Conservation (phyloP, 1,284 basidiomycete species). For the Malassezia furfur region DNA sequence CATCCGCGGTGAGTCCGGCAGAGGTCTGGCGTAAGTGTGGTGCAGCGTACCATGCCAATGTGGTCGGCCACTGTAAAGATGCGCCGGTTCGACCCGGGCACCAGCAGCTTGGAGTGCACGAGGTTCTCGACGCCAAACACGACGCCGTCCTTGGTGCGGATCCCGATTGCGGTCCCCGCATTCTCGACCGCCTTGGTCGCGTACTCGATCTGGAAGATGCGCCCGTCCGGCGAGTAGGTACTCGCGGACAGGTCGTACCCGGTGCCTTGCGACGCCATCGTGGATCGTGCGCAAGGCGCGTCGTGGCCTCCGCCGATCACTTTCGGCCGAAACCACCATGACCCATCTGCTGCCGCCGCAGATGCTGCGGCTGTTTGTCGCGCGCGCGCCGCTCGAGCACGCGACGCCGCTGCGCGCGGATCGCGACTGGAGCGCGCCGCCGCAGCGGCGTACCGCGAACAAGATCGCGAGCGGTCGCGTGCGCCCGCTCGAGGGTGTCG, state of each 20-base stretch:
- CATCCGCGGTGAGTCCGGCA: slow-evolving; percentile 87
- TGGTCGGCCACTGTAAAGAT: slow-evolving; percentile 89
- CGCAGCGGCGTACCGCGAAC: slow-evolving; percentile 15
- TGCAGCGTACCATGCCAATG: slow-evolving; percentile 61
- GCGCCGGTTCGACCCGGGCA: slow-evolving; percentile 82
- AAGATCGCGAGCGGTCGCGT: slow-evolving; percentile 19
- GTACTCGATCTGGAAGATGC: slow-evolving; percentile 98
- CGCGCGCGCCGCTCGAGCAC: slow-evolving; percentile 35
- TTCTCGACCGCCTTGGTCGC: slow-evolving; percentile 97
- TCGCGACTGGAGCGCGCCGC: slow-evolving; percentile 23
- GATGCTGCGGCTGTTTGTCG: slow-evolving; percentile 40
- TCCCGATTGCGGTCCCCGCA: slow-evolving; percentile 66
- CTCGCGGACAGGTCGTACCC: slow-evolving; percentile 97
- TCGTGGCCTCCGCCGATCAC: slow-evolving; percentile 6
- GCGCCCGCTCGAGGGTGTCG: slow-evolving; percentile 35
- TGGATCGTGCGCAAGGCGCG: slow-evolving; percentile 2
- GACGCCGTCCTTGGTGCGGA: slow-evolving; percentile 85
- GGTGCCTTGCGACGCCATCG: slow-evolving; percentile 92
- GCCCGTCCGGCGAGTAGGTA: slow-evolving; percentile 95
- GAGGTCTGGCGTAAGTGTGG: slow-evolving; percentile 3
- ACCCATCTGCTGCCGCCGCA: slow-evolving; percentile 43
- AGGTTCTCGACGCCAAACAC: slow-evolving; percentile 88
- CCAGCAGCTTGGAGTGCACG: slow-evolving; percentile 90
- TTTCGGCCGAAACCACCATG: slow-evolving; percentile 23
- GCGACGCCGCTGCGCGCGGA: slow-evolving; percentile 25